These are phyloP conservation scores for Komagataella pseudopastoris DNA, from an alignment of 805 yeast genomes.

Conservation along the genomic window DNA sequence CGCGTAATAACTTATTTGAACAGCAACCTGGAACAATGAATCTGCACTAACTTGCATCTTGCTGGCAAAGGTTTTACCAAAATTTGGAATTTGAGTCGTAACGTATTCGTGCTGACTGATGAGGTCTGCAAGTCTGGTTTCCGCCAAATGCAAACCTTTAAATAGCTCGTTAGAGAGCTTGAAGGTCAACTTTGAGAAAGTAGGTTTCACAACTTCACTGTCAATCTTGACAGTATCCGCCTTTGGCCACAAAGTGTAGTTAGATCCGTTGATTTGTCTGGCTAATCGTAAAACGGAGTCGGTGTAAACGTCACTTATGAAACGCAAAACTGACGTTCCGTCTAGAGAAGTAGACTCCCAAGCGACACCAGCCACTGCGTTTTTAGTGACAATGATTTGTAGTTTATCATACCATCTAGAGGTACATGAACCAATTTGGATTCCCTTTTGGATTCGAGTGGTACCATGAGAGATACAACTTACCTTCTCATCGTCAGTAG, in stretches of 20 bases:
- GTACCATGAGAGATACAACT: conserved; percentile 39
- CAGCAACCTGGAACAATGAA: conserved; percentile 35
- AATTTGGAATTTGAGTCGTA: conserved; percentile 15
- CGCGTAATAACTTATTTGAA: conserved; percentile 42
- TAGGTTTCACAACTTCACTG: conserved; percentile 22
- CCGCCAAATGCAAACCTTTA: conserved; percentile 38
- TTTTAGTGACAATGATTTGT: conserved; percentile 37
- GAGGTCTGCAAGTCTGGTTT: conserved; percentile 43
- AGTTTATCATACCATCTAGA: conserved; percentile 48
- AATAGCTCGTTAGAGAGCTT: conserved; percentile 29
- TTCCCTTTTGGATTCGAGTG: conserved; percentile 26
- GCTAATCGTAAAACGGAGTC: conserved; percentile 44
- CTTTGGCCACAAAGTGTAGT: conserved; percentile 37
- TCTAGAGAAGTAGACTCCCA: conserved; percentile 50
- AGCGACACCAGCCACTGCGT: conserved; percentile 45
- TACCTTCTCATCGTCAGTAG: conserved; percentile 32
- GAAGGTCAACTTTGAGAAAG: conserved; percentile 17
- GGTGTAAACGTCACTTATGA: conserved; percentile 43
- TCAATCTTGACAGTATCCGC: conserved; percentile 22
- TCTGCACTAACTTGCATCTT: conserved; percentile 32
- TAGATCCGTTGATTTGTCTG: conserved; percentile 41
- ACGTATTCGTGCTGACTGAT: conserved; percentile 45
- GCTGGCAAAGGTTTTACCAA: conserved; percentile 20
- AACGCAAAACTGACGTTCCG: conserved; percentile 41
- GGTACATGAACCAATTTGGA: conserved; percentile 44